A percentile compares a stretch with the other conserved stretches of the same genome.
Conservation (phyloP, 768 basidiomycete genomes). For the Heimioporus sp. region DNA sequence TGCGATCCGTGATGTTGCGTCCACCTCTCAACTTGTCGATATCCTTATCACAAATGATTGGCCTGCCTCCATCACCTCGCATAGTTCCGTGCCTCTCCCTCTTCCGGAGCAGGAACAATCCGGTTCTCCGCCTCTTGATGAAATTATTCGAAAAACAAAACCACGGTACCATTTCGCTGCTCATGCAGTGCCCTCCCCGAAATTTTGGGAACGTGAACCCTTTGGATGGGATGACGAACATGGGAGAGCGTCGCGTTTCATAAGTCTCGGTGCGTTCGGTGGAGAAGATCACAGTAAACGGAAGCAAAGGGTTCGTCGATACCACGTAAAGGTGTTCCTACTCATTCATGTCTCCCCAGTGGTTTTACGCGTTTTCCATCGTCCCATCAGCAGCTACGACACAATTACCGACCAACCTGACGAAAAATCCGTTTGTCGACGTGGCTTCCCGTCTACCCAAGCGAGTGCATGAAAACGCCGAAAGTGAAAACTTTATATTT, state of each 20-base stretch:
- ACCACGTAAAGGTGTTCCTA: neutral
- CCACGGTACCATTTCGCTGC: slow-evolving; percentile 89
- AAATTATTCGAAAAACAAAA: slow-evolving; percentile 60
- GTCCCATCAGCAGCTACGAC: slow-evolving; percentile 46
- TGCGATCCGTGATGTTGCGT: slow-evolving; percentile 58
- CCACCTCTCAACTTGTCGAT: slow-evolving; percentile 68
- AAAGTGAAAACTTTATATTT: slow-evolving; percentile 68
- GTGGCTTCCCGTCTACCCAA: slow-evolving; percentile 42
- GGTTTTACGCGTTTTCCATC: slow-evolving; percentile 97
- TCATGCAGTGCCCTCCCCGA: slow-evolving; percentile 57
- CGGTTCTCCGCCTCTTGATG: slow-evolving; percentile 60
- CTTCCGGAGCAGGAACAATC: slow-evolving; percentile 39
- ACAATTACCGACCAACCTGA: slow-evolving; percentile 58
- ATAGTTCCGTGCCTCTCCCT: slow-evolving; percentile 56
- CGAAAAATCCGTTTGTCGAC: slow-evolving; percentile 68
- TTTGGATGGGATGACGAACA: slow-evolving; percentile 78
- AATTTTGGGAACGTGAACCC: slow-evolving; percentile 96
- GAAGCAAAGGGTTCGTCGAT: slow-evolving; percentile 74
- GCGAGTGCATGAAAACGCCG: slow-evolving; percentile 46
- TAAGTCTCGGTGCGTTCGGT: slow-evolving; percentile 89
- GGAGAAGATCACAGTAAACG: slow-evolving; percentile 56
- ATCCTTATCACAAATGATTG: slow-evolving; percentile 80
- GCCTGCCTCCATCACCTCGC: slow-evolving; percentile 62
- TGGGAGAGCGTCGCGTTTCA: slow-evolving; percentile 66
- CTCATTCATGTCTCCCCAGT: slow-evolving; percentile 46